Evolutionary conservation across 2,329 filamentous ascomycete genomes (phyloP).

Genomic region (Pyricularia grisea): DNA sequence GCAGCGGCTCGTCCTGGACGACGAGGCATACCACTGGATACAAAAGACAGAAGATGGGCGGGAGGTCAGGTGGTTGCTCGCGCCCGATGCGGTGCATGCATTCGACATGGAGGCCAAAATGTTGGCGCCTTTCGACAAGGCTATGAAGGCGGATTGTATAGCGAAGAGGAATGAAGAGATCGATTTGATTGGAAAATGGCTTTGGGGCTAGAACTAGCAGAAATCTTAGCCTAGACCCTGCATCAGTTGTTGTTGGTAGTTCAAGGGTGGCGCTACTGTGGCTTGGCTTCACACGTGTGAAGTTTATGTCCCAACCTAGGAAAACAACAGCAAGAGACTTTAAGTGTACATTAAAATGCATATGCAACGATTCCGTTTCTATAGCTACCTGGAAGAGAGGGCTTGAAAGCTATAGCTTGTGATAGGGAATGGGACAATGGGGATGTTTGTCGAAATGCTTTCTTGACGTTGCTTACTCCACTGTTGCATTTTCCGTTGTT

Average conservation of each 20-base stretch:
- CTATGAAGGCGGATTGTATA: conserved; percentile 13
- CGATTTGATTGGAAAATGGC: conserved; percentile 17
- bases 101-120: conserved; percentile 16
- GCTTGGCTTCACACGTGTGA: background rate
- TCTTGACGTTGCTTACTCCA: background rate
- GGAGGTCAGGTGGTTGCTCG: conserved; percentile 18
- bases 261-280: background rate
- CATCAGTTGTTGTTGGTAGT: background rate
- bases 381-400: background rate
- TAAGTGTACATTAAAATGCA: background rate
- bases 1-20: conserved; percentile 15
- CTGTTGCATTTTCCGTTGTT: too few species aligned
- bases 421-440: background rate
- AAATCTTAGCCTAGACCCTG: background rate
- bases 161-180: conserved; percentile 17
- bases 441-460: background rate
- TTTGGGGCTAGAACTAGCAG: conserved; percentile 4
- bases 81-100: conserved; percentile 21
- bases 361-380: background rate
- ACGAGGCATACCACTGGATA: conserved; percentile 18
- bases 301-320: too few species aligned
- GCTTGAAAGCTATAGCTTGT: background rate
- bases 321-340: background rate
- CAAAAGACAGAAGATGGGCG: conserved; percentile 13
- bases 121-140: conserved; percentile 11